Percentiles rank a stretch among this genome's conserved stretches.
phyloP scores from a whole-genome alignment of 805 yeast genomes.

The Ogataea thermomethanolica region DNA sequence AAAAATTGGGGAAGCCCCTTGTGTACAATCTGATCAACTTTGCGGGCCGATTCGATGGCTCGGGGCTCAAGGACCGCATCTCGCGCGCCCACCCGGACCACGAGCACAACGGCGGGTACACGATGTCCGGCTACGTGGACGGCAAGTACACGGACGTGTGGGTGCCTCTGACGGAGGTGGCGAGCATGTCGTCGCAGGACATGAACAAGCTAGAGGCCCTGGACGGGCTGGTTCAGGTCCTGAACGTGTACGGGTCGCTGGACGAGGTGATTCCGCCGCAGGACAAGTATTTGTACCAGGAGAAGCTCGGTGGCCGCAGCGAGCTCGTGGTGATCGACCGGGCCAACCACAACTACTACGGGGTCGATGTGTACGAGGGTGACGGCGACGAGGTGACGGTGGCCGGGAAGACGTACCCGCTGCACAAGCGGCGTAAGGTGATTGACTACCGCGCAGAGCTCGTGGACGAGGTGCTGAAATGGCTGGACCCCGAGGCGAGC shows the following conservation, averaged over 20 bases:
- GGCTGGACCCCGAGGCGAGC: conserved; percentile 41
- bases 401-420: conserved; percentile 21
- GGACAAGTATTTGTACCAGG: conserved; percentile 60
- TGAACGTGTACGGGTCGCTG: conserved; percentile 67
- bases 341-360: conserved; percentile 84
- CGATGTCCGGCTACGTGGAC: conserved; percentile 41
- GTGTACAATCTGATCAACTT: conserved; percentile 70
- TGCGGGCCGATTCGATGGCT: conserved; percentile 64
- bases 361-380: conserved; percentile 38
- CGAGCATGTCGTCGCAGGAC: conserved; percentile 47
- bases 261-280: conserved; percentile 64
- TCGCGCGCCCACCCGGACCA: conserved; percentile 33
- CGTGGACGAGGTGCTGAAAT: conserved; percentile 45
- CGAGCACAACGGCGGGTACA: conserved; percentile 40
- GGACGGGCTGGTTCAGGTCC: conserved; percentile 46
- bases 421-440: conserved; percentile 31
- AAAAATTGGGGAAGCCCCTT: conserved; percentile 26
- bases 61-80: conserved; percentile 42
- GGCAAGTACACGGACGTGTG: conserved; percentile 42
- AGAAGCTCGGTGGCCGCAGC: conserved; percentile 55
- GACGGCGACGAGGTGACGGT: conserved; percentile 17
- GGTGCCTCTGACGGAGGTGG: conserved; percentile 49
- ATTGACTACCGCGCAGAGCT: conserved; percentile 62
- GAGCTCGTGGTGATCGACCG: conserved; percentile 52
- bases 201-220: conserved; percentile 40